Evolutionary conservation across 805 yeast species (phyloP), one percentile per base, ranked within the genome.

Genomic region (Kuraishia ogatae): DNA sequence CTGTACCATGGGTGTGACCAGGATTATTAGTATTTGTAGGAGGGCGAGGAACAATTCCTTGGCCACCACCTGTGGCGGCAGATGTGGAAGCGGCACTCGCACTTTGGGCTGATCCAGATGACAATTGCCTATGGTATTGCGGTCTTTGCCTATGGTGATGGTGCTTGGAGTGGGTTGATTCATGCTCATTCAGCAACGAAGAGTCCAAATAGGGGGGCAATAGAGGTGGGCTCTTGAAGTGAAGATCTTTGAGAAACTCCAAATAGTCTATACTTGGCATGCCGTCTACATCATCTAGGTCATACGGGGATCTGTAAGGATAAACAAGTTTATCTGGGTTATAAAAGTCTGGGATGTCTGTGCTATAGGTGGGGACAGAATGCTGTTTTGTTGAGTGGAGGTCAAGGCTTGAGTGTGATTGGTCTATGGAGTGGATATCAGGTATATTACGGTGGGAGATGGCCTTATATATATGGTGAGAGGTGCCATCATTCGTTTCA

Each of bases 131-230:
- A 35, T 35, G 43, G 13, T 35, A 13, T 4, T 8, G 43, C 43
- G 43, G 43, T 35, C 43, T 35, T 15, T 10, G 43, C 43, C 43
- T 35, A 35, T 35, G 43, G 13, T 10, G 43, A 13, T 17, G 15
- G 17, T 35, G 43, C 17, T 15, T 35, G 13, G 15, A 26, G 10
- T 26, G 29, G 10, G 29, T 6, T 5, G 29, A 17, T 3, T 47
- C 49, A n/a, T 47, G 65, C 48, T 71, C 75, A 51, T 72, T 72
- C 28, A 72, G 59, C 24, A 72, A 59, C 51, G 69, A 71, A 8
- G 75, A 71, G 53, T 69, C 70, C 17, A 72, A 58, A 56, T 72
- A 70, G 7, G 73, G 73, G 0, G 77, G 77, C 26, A 72, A 57
- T 26, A 66, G 56, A 3, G 75, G 76, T 0, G 77, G 77, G 39